Percentiles rank a stretch among this genome's conserved stretches.
phyloP scores from a whole-genome alignment of 148 eudicot species.

The Vaccinium corymbosum region DNA sequence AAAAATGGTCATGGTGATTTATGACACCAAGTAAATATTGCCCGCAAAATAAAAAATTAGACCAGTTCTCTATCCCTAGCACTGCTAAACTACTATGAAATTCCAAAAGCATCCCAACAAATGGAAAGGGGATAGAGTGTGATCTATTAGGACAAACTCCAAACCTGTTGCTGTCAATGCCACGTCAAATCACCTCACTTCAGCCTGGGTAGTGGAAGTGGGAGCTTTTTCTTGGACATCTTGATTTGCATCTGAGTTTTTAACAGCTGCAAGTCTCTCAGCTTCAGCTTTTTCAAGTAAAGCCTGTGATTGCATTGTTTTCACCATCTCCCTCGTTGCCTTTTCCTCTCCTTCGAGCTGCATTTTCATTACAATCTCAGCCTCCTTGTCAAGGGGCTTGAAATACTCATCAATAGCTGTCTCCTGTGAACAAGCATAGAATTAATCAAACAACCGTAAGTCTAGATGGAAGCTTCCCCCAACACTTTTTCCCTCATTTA shows the following conservation, averaged over 20 bases:
- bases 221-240: slow-evolving; percentile 20
- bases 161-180: background rate
- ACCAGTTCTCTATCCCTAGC: background rate
- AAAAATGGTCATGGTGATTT: background rate
- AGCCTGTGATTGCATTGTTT: slow-evolving; percentile 61
- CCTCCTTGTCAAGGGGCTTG: slow-evolving; percentile 79
- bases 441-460: background rate
- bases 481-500: background rate
- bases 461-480: background rate
- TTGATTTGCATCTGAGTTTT: slow-evolving; percentile 27
- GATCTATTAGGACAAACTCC: background rate
- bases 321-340: slow-evolving; percentile 58
- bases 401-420: slow-evolving; percentile 69
- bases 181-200: slow-evolving; percentile 10
- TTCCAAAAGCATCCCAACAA: background rate
- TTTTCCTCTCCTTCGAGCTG: slow-evolving; percentile 78
- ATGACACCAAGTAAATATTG: too few species aligned
- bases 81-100: background rate
- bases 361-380: slow-evolving; percentile 57
- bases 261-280: slow-evolving; percentile 37
- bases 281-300: slow-evolving; percentile 59
- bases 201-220: slow-evolving; percentile 10
- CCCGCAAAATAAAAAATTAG: too few species aligned
- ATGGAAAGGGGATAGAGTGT: background rate
- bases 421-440: slow-evolving; percentile 45